Evolutionary conservation across 164 flowering plant species (phyloP), one percentile per base, ranked within the genome.

Genomic region (Dillenia suffruticosa): DNA sequence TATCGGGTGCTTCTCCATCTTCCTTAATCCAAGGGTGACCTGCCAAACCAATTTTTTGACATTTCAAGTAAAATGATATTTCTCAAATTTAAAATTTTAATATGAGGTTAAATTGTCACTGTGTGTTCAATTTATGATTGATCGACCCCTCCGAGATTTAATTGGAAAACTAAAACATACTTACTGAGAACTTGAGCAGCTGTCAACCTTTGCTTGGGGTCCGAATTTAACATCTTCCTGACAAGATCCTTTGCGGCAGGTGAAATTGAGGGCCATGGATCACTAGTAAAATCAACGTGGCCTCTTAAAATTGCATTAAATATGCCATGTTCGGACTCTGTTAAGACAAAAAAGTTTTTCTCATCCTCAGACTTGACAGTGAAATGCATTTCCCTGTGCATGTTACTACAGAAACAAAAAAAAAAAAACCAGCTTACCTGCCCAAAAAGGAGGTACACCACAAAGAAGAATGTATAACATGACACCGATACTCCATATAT

Each of bases 21-120:
- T 92, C 96, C 81, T 88, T 93, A 59, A 90, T 87, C 98, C 98
- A 93, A 65, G 97, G 96, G 80, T 93, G 97, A 81, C 75, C 96
- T 92, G 78, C 58, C 26, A 26, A 51, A 17, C 49, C 46, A 13
- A 43, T 16, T 51, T n/a, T n/a, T 59, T 40, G 9, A 9, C 5
- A 19, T 24, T 6, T 12, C 51, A 9, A 57, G 49, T 22, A 10
- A 26, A 47, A 10, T 17, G 46, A 16, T 12, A 57, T 59, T 46
- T 22, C 51, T 46, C 40, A 4, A 7, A 6, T 32, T 32, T 5
- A 32, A 7, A 32, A 6, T 32, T 32, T 32, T 32, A 32, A 32
- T 32, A 32, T 5, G 40, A 6, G 40, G 40, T 32, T 32, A 32
- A 32, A 32, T 32, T 32, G 40, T 32, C 40, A 32, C 40, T 4